These are phyloP conservation scores for Paulownia fortunei DNA, from an alignment of 257 asterid species.

Conservation along the genomic window DNA sequence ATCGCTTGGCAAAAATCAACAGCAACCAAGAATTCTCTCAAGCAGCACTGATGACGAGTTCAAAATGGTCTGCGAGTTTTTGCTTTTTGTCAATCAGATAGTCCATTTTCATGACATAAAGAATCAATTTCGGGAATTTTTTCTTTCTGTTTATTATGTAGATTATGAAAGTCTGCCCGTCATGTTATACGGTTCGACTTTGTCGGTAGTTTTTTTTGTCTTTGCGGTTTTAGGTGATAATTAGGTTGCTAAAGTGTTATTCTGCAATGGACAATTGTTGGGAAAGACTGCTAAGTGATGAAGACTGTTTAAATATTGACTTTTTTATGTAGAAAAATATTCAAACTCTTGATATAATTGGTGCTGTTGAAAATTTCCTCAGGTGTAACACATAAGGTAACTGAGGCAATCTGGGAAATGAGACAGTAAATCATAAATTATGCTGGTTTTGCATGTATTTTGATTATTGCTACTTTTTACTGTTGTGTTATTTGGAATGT, in stretches of 20 bases:
- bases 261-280: not conserved
- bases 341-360: not conserved
- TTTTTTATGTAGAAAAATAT: not conserved
- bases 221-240: not conserved
- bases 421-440: not conserved
- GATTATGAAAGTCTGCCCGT: not conserved
- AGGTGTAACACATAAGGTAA: not conserved
- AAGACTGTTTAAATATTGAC: not conserved
- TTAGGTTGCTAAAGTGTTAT: not conserved
- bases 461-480: not conserved
- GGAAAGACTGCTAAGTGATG: slow-evolving; percentile 1
- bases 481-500: not conserved
- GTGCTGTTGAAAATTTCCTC: not conserved
- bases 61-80: slow-evolving; percentile 64
- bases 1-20: slow-evolving; percentile 46
- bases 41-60: slow-evolving; percentile 62
- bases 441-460: not conserved
- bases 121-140: not conserved
- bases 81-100: not conserved
- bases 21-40: slow-evolving; percentile 45
- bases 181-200: not conserved
- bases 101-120: not conserved
- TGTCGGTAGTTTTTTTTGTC: not conserved
- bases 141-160: not conserved
- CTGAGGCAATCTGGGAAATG: slow-evolving; percentile 4